Evolutionary conservation across 139 green algal species (phyloP).

Genomic region (Micromonas commoda): DNA sequence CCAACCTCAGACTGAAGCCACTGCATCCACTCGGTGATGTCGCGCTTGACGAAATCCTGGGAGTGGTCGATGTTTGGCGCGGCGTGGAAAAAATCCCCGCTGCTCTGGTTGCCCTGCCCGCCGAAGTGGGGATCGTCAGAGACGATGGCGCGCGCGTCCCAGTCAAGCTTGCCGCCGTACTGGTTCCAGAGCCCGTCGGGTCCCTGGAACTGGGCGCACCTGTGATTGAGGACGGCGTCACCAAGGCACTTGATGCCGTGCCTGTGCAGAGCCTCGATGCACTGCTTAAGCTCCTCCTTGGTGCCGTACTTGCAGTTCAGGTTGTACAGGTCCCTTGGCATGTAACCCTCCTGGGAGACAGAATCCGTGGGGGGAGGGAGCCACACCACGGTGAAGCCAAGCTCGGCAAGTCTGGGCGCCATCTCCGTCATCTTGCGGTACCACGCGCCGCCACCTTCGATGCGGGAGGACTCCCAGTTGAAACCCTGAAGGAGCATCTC

Average conservation of each 20-base stretch:
- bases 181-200: slow-evolving; percentile 45
- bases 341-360: slow-evolving; percentile 74
- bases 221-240: slow-evolving; percentile 53
- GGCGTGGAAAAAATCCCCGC: slow-evolving; percentile 48
- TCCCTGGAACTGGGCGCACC: slow-evolving; percentile 45
- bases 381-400: slow-evolving; percentile 87
- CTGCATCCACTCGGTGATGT: slow-evolving; percentile 44
- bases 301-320: slow-evolving; percentile 48
- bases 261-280: slow-evolving; percentile 40
- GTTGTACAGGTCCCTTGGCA: slow-evolving; percentile 49
- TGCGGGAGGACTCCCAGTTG: slow-evolving; percentile 40
- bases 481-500: slow-evolving; percentile 40
- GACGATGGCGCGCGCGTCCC: slow-evolving; percentile 44
- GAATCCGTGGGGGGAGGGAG: slow-evolving; percentile 84
- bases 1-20: slow-evolving; percentile 46
- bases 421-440: slow-evolving; percentile 7
- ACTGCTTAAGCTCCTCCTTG: slow-evolving; percentile 38
- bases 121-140: slow-evolving; percentile 47
- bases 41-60: slow-evolving; percentile 47
- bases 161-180: slow-evolving; percentile 39
- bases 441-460: slow-evolving; percentile 1
- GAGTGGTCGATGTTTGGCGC: slow-evolving; percentile 54
- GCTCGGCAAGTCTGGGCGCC: slow-evolving; percentile 57
- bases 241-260: slow-evolving; percentile 42
- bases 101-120: slow-evolving; percentile 37